Evolutionary conservation across 768 basidiomycete genomes (phyloP).

Genomic region (Hericium alpestre): DNA sequence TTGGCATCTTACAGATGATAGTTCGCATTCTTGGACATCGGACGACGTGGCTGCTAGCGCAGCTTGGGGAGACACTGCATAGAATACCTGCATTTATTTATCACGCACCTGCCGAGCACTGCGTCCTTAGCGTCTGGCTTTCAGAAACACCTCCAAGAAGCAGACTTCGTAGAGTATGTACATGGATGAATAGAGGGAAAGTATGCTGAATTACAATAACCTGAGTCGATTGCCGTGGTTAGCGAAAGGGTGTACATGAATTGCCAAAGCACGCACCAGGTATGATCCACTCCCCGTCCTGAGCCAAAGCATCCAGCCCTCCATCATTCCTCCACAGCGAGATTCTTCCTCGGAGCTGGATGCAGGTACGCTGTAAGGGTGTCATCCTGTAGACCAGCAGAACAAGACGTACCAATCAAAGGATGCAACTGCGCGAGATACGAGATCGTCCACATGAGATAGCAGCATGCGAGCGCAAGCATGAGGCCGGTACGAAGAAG

Average conservation of each 20-base stretch:
- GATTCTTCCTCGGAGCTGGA: conserved; percentile 13
- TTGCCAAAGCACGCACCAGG: not conserved
- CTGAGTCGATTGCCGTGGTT: not conserved
- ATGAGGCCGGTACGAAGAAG: conserved; percentile 73
- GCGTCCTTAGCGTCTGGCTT: too few relatives aligned
- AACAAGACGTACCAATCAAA: conserved; percentile 54
- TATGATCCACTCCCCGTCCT: not conserved
- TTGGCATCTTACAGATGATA: too few relatives aligned
- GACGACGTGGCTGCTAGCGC: not conserved
- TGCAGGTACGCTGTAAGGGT: not conserved
- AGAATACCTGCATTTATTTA: not conserved
- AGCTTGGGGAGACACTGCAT: not conserved
- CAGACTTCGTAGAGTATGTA: conserved; percentile 5
- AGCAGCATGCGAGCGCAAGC: conserved; percentile 74
- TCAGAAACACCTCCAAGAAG: too few relatives aligned
- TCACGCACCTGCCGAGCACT: too few relatives aligned
- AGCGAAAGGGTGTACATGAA: not conserved
- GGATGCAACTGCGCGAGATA: conserved; percentile 93
- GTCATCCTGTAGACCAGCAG: not conserved
- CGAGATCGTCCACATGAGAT: conserved; percentile 96
- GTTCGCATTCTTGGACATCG: too few relatives aligned
- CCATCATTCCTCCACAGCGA: conserved; percentile 8
- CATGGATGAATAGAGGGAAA: not conserved
- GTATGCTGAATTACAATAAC: conserved; percentile 2
- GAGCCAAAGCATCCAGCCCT: not conserved